Evolutionary conservation across 2,329 filamentous ascomycete genomes (phyloP).

Genomic region (Tolypocladium pustulatum): DNA sequence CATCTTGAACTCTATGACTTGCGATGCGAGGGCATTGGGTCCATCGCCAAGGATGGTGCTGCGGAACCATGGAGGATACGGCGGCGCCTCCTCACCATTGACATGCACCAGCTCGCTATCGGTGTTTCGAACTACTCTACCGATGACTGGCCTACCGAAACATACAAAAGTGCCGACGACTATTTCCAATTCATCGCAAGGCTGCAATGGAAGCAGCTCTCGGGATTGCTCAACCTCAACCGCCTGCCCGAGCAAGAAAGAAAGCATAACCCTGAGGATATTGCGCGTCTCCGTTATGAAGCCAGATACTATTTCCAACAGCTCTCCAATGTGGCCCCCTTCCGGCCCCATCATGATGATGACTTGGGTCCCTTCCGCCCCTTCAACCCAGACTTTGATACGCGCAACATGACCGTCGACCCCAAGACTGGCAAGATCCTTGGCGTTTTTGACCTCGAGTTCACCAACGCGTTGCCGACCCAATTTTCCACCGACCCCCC

Average conservation of each 20-base stretch:
- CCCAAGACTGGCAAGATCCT: not conserved
- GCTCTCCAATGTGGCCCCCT: not conserved
- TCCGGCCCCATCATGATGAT: not conserved
- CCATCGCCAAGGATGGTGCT: not conserved
- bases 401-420: not conserved
- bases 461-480: not conserved
- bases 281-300: not conserved
- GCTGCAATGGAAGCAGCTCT: not conserved
- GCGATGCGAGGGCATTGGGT: not conserved
- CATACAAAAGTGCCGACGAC: not conserved
- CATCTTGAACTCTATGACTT: not conserved
- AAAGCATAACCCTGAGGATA: not conserved
- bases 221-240: not conserved
- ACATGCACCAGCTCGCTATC: not conserved
- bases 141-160: not conserved
- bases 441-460: not conserved
- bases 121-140: not conserved
- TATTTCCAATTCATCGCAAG: not conserved
- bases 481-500: not conserved
- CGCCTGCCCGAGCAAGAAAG: not conserved
- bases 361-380: not conserved
- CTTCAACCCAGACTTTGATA: not conserved
- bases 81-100: not conserved
- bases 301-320: not conserved
- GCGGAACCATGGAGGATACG: not conserved